Evolutionary conservation across 345 rosid species (phyloP).

Genomic region (Aegle marmelos): DNA sequence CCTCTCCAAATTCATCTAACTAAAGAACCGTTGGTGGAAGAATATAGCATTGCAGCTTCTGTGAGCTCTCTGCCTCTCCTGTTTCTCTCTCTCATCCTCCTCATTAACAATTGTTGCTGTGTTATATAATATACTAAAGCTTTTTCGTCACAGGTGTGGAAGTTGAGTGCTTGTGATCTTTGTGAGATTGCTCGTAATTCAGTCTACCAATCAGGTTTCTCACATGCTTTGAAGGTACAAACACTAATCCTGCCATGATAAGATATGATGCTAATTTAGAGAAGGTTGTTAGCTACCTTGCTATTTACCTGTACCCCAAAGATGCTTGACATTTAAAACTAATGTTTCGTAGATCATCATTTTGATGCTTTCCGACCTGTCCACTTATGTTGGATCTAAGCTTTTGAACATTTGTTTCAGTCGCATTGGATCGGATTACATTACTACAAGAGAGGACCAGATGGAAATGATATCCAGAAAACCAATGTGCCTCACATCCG

Average conservation of each 20-base stretch:
- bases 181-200: slow-evolving; percentile 99
- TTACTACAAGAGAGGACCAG: slow-evolving; percentile 94
- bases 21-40: slow-evolving; percentile 96
- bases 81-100: background rate
- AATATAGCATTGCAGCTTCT: slow-evolving; percentile 98
- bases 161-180: slow-evolving; percentile 93
- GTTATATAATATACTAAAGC: background rate
- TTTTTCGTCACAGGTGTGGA: slow-evolving; percentile 68
- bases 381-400: slow-evolving; percentile 8
- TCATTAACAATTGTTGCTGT: background rate
- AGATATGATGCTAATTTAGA: slow-evolving; percentile 8
- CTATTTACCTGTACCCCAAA: background rate
- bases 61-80: slow-evolving; percentile 41
- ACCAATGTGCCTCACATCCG: slow-evolving; percentile 99
- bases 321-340: background rate
- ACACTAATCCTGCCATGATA: background rate
- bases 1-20: slow-evolving; percentile 98
- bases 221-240: slow-evolving; percentile 91
- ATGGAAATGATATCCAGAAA: slow-evolving; percentile 86
- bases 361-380: background rate
- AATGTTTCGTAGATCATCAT: background rate
- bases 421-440: slow-evolving; percentile 93
- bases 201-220: slow-evolving; percentile 98
- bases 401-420: slow-evolving; percentile 34
- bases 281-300: background rate